phyloP scores from a whole-genome alignment of 2,329 filamentous ascomycete genomes.

The Botryotinia convoluta region DNA sequence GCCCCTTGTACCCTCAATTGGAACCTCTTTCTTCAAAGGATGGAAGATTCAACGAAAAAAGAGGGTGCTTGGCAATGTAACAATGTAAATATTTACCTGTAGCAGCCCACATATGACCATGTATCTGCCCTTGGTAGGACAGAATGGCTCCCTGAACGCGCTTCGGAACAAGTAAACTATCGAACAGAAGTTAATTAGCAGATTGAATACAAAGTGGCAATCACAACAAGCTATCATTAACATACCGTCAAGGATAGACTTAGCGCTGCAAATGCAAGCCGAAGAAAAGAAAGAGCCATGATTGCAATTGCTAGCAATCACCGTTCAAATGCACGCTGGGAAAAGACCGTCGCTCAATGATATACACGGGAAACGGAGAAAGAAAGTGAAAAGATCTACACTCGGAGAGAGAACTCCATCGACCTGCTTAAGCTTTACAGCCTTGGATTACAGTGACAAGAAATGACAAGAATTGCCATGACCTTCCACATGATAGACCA shows the following conservation, averaged over 20 bases:
- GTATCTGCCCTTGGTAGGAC: constrained; percentile 13
- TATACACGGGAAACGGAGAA: constrained; percentile 4
- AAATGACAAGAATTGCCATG: constrained; percentile 13
- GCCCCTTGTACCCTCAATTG: not conserved
- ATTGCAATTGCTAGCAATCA: not conserved
- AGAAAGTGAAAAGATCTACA: not conserved
- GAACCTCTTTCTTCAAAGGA: not conserved
- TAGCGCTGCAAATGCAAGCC: not conserved
- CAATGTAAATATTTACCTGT: constrained; percentile 15
- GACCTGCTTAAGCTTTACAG: constrained; percentile 6
- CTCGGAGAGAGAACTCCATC: not conserved
- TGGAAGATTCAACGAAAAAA: not conserved
- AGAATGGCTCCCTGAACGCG: not conserved
- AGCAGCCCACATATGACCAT: constrained; percentile 23
- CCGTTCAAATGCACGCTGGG: not conserved
- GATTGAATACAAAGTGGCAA: not conserved
- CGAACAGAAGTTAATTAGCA: constrained; percentile 11
- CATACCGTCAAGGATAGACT: constrained; percentile 12
- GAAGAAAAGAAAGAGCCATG: constrained; percentile 14
- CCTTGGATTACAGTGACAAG: constrained; percentile 4
- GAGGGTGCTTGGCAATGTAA: constrained; percentile 12
- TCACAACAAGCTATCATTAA: not conserved
- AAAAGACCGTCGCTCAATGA: constrained; percentile 10
- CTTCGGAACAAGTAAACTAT: constrained; percentile 20
- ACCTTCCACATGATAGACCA: not conserved